Percentiles rank a stretch among this genome's conserved stretches.
Conservation (phyloP, 2,329 filamentous ascomycete genomes). For the Colletotrichum siamense region DNA sequence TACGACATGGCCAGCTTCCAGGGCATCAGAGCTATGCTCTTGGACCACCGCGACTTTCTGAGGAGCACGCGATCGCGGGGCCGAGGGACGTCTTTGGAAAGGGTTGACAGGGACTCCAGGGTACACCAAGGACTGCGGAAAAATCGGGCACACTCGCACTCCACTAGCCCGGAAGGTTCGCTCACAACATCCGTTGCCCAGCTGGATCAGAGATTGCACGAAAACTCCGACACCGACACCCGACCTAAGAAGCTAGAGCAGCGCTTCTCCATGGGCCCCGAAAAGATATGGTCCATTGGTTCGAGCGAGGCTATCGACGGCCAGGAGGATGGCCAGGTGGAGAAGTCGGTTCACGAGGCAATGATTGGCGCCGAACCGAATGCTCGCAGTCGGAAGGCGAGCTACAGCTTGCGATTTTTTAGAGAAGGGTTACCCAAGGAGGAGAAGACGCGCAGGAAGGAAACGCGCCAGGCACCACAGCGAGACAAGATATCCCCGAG, state of each 20-base stretch:
- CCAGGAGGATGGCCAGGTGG: constrained; percentile 60
- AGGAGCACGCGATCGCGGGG: constrained; percentile 29
- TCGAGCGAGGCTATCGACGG: constrained; percentile 51
- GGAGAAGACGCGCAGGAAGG: constrained; percentile 61
- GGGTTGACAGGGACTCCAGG: constrained; percentile 38
- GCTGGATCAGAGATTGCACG: constrained; percentile 22
- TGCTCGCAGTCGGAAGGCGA: constrained; percentile 70
- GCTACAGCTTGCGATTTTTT: constrained; percentile 71
- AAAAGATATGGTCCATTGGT: constrained; percentile 71
- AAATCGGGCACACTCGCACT: constrained; percentile 25
- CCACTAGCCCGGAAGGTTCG: constrained; percentile 30
- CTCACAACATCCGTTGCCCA: constrained; percentile 23
- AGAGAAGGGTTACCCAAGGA: constrained; percentile 67
- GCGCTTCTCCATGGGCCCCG: constrained; percentile 48
- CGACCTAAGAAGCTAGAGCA: constrained; percentile 46
- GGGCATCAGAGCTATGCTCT: constrained; percentile 40
- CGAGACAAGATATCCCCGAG: constrained; percentile 48
- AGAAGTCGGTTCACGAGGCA: constrained; percentile 68
- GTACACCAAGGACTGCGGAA: constrained; percentile 23
- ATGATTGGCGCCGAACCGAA: constrained; percentile 67
- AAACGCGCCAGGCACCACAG: constrained; percentile 37
- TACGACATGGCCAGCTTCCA: constrained; percentile 35
- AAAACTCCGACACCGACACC: constrained; percentile 27
- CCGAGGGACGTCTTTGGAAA: constrained; percentile 31
- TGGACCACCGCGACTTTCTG: constrained; percentile 38